Percentiles rank a stretch among this genome's conserved stretches.
phyloP scores from a whole-genome alignment of 768 basidiomycete species.

The Kwoniella sp. region DNA sequence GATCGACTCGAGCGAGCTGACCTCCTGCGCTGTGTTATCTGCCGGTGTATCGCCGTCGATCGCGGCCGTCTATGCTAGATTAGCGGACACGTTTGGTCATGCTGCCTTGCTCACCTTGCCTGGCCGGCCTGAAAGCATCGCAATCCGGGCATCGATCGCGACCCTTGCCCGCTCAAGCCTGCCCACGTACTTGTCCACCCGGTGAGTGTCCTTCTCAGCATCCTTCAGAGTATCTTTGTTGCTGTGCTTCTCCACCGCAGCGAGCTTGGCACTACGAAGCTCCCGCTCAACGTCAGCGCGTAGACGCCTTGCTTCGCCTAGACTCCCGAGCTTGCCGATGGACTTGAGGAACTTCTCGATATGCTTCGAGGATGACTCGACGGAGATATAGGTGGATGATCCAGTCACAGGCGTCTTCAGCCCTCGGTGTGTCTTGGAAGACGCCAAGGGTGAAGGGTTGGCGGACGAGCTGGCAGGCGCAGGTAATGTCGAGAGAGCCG shows the following conservation, averaged over 20 bases:
- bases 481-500: conserved; percentile 31
- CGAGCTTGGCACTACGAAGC: conserved; percentile 69
- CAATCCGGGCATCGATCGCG: conserved; percentile 79
- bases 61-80: too few species aligned
- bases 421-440: background rate
- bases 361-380: conserved; percentile 56
- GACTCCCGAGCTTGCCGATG: conserved; percentile 71
- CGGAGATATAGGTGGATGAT: conserved; percentile 18
- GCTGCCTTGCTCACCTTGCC: conserved; percentile 17
- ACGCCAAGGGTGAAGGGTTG: conserved; percentile 8
- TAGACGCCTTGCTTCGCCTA: conserved; percentile 81
- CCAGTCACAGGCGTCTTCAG: conserved; percentile 1
- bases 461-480: conserved; percentile 4
- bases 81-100: too few species aligned
- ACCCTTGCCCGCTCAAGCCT: conserved; percentile 83
- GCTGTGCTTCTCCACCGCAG: conserved; percentile 11
- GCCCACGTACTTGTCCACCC: conserved; percentile 80
- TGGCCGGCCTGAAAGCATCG: conserved; percentile 62
- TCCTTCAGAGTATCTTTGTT: conserved; percentile 69
- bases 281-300: conserved; percentile 92
- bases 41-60: too few species aligned
- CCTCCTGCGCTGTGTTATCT: too few species aligned
- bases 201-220: conserved; percentile 73
- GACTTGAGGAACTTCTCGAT: conserved; percentile 89
- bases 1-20: background rate